Conservation (phyloP, 768 basidiomycete genomes). For the Dacryopinax spathularia region DNA sequence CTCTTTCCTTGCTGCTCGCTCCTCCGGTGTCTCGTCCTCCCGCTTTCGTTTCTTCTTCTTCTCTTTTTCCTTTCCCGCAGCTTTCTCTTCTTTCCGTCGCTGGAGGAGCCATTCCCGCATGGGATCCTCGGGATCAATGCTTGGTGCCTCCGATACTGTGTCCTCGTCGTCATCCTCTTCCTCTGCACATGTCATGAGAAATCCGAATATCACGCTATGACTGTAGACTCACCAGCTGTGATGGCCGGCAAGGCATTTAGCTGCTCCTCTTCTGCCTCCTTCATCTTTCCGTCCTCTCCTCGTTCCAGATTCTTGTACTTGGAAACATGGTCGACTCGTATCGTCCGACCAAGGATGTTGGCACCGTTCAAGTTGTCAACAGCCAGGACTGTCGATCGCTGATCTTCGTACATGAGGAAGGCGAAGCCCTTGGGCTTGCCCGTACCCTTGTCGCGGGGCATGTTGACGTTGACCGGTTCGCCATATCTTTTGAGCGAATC, state of each 20-base stretch:
- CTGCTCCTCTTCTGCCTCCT: constrained; percentile 70
- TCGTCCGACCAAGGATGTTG: constrained; percentile 64
- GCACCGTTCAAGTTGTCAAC: constrained; percentile 99
- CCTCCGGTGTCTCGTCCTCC: constrained; percentile 59
- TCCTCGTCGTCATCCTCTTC: constrained; percentile 30
- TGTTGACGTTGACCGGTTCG: constrained; percentile 88
- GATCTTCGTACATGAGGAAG: constrained; percentile 98
- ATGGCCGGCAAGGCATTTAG: constrained; percentile 74
- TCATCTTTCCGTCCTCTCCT: constrained; percentile 69
- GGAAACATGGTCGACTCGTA: constrained; percentile 86
- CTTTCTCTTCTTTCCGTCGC: constrained; percentile 58
- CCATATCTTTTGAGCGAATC: constrained; percentile 55
- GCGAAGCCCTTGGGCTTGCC: constrained; percentile 85
- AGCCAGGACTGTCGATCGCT: constrained; percentile 85
- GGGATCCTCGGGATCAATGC: constrained; percentile 91
- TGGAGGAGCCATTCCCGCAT: constrained; percentile 87
- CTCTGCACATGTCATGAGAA: constrained; percentile 17
- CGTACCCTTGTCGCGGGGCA: constrained; percentile 87
- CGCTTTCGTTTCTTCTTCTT: constrained; percentile 51
- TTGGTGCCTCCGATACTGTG: constrained; percentile 44
- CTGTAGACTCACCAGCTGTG: constrained; percentile 39
- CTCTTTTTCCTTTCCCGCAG: constrained; percentile 34
- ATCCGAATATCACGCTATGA: constrained; percentile 6
- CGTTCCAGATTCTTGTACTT: constrained; percentile 78
- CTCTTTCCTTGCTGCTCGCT: constrained; percentile 59